Conservation (phyloP, 2,329 filamentous ascomycete genomes). For the Knufia fluminis region DNA sequence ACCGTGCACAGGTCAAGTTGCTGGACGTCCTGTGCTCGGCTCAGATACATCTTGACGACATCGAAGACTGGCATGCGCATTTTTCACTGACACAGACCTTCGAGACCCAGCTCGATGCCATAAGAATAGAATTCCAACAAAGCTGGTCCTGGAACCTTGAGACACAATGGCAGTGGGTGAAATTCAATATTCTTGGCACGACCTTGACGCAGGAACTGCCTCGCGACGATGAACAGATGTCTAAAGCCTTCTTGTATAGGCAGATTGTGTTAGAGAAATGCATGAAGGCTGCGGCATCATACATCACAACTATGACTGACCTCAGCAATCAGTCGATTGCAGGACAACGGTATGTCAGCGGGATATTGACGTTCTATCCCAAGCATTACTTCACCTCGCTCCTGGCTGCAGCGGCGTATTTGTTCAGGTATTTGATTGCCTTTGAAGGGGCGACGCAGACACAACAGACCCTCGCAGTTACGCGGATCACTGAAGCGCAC, state of each 20-base stretch:
- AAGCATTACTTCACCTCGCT: constrained; percentile 2
- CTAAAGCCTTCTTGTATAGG: neutral
- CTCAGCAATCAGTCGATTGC: neutral
- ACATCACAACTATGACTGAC: neutral
- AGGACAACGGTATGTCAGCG: neutral
- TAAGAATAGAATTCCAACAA: neutral
- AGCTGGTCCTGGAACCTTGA: neutral
- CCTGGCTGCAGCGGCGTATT: no score
- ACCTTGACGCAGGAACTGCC: neutral
- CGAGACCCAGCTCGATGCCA: neutral
- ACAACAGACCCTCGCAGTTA: neutral
- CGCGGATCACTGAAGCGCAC: constrained; percentile 5
- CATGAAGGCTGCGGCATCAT: neutral
- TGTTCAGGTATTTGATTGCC: no score
- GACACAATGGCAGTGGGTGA: neutral
- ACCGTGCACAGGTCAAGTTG: neutral
- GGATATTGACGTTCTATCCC: constrained; percentile 8
- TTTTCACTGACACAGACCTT: neutral
- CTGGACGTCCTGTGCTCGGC: neutral
- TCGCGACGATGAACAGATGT: neutral
- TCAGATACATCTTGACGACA: neutral
- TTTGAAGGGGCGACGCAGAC: no score
- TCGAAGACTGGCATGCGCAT: neutral
- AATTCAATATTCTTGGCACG: neutral
- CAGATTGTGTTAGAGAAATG: neutral